Evolutionary conservation across 2,329 filamentous ascomycete genomes (phyloP), one percentile per base, ranked within the genome.

Genomic region (Blumeria graminis): DNA sequence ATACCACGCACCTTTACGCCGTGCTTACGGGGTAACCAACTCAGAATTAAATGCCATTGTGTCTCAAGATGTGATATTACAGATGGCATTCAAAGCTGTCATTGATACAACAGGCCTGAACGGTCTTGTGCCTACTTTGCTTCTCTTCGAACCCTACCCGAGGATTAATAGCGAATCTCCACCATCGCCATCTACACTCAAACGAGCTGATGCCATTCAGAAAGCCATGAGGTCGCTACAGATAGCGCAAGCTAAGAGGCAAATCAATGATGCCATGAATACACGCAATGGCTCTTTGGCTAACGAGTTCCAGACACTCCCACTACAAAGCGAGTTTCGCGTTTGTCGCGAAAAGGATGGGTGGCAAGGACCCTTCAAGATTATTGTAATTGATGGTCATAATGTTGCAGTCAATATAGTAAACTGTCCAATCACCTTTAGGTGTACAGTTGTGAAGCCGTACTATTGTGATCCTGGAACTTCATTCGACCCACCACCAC

Each of bases 161-260:
- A 43, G 39, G n/a, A 55, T 46, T 8, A 46, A n/a, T 16, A 22
- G 14, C 14, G 32, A 41, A n/a, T 41, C 32, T 18, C 35, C 48
- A 54, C 38, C 33, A 16, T 52, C 32, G 14, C 45, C 53, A 41
- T 33, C 48, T 8, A 16, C 34, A 11, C 32, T n/a, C 6, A 48
- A 58, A 50, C 39, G 54, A 45, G 50, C 56, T 54, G 34, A 33
- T 13, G 54, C 57, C 9, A 35, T 58, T 18, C 55, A 56, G 34
- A 60, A 57, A 45, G 58, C 55, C 10, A 56, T 57, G 41, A 54
- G n/a, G 13, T 52, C 57, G 34, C 28, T 58, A 36, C 5, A 35
- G 7, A 60, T 56, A n/a, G 18, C 55, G 11, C 36, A 43, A 6
- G 55, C 51, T 35, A 18, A 52, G 22, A 16, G 56, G 11, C 14